phyloP scores from a whole-genome alignment of 2,329 filamentous ascomycete genomes.

The Epichloe scottii region DNA sequence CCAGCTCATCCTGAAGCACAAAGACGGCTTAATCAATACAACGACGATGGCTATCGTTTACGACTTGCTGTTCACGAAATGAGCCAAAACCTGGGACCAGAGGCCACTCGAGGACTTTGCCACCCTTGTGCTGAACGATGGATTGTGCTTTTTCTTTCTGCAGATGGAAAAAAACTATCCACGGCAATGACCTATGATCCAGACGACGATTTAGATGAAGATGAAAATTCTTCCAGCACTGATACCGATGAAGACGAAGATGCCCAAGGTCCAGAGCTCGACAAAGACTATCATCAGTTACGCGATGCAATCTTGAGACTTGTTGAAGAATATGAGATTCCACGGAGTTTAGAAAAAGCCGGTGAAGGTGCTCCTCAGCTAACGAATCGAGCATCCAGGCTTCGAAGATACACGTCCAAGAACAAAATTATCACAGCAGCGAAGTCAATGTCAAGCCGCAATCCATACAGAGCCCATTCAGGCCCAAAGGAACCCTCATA shows the following conservation, averaged over 20 bases:
- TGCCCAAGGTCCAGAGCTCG: conserved; percentile 48
- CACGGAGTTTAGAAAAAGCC: conserved; percentile 49
- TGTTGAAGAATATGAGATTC: conserved; percentile 72
- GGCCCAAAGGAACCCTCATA: conserved; percentile 8
- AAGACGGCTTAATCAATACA: conserved; percentile 37
- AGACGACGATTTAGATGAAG: conserved; percentile 53
- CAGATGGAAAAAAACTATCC: conserved; percentile 57
- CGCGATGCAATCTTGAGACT: conserved; percentile 71
- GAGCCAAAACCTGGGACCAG: conserved; percentile 50
- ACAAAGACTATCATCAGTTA: conserved; percentile 70
- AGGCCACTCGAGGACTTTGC: conserved; percentile 52
- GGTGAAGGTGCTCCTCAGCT: conserved; percentile 46
- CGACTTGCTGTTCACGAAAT: conserved; percentile 60
- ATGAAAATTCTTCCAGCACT: conserved; percentile 48
- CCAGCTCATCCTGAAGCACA: conserved; percentile 31
- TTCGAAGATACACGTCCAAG: conserved; percentile 47
- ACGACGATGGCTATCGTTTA: conserved; percentile 53
- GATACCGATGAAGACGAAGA: conserved; percentile 51
- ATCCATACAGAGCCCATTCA: conserved; percentile 38
- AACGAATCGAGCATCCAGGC: conserved; percentile 54
- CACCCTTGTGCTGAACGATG: conserved; percentile 76
- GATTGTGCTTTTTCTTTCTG: conserved; percentile 68
- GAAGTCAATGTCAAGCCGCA: conserved; percentile 41
- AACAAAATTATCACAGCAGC: conserved; percentile 43
- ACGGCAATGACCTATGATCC: conserved; percentile 61